Conservation (phyloP, 345 rosid species). For the Acer campestre region DNA sequence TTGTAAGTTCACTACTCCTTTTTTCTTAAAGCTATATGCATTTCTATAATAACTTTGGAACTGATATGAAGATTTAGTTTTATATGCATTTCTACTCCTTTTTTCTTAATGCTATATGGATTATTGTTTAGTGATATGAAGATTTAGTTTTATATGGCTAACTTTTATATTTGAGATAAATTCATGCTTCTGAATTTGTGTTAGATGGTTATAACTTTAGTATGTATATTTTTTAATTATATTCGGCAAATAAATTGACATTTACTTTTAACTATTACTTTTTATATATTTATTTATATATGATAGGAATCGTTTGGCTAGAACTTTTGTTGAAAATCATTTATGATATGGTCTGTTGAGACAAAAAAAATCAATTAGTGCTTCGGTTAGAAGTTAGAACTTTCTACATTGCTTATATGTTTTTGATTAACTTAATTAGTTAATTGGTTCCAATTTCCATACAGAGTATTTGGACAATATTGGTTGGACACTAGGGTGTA, state of each 20-base stretch:
- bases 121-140: neutral
- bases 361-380: neutral
- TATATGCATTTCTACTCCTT: no score
- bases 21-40: no score
- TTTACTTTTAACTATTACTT: no score
- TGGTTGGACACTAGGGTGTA: neutral
- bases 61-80: no score
- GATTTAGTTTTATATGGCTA: constrained; percentile 1
- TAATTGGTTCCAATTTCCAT: neutral
- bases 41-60: no score
- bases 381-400: no score
- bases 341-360: neutral
- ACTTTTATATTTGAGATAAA: neutral
- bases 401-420: neutral
- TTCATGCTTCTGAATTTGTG: neutral
- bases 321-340: neutral
- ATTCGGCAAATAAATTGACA: neutral
- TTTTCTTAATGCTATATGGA: neutral
- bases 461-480: neutral
- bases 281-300: no score
- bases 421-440: neutral
- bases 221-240: neutral
- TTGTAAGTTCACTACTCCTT: constrained; percentile 58
- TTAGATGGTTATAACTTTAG: neutral
- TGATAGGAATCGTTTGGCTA: neutral